Conservation (phyloP, 2,329 filamentous ascomycete genomes). For the Clarireedia monteithiana region DNA sequence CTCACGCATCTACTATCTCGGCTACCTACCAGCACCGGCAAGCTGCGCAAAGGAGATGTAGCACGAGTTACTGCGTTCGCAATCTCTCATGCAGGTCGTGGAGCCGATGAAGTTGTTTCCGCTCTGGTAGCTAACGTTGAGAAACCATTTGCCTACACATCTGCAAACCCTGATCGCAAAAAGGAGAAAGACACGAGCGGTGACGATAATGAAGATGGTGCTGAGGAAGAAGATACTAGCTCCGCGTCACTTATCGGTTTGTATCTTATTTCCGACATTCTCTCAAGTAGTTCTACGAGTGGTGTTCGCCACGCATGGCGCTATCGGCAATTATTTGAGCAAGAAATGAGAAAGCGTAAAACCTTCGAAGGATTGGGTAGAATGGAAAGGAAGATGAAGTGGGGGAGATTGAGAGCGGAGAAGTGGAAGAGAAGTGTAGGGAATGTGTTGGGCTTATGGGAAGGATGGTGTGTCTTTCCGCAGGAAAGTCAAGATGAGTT, state of each 20-base stretch:
- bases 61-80: slow-evolving; percentile 82
- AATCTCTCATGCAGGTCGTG: slow-evolving; percentile 75
- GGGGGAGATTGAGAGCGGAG: slow-evolving; percentile 58
- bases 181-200: slow-evolving; percentile 28
- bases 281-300: slow-evolving; percentile 54
- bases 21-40: slow-evolving; percentile 67
- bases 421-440: slow-evolving; percentile 57
- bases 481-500: slow-evolving; percentile 66
- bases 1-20: slow-evolving; percentile 77
- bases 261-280: slow-evolving; percentile 67
- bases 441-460: slow-evolving; percentile 51
- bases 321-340: slow-evolving; percentile 58
- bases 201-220: slow-evolving; percentile 34
- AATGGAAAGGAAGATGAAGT: slow-evolving; percentile 53
- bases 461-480: slow-evolving; percentile 66
- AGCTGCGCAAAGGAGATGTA: slow-evolving; percentile 75
- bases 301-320: slow-evolving; percentile 62
- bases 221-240: slow-evolving; percentile 54
- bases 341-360: slow-evolving; percentile 47
- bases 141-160: slow-evolving; percentile 65
- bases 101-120: slow-evolving; percentile 85
- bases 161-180: slow-evolving; percentile 54
- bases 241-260: slow-evolving; percentile 71
- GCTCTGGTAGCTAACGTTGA: slow-evolving; percentile 78
- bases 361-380: slow-evolving; percentile 58